A percentile compares a stretch with the other conserved stretches of the same genome.
Evolutionary conservation across 1,284 basidiomycete species (phyloP).

Genomic region (Ceratorhiza oryzae-sativae): DNA sequence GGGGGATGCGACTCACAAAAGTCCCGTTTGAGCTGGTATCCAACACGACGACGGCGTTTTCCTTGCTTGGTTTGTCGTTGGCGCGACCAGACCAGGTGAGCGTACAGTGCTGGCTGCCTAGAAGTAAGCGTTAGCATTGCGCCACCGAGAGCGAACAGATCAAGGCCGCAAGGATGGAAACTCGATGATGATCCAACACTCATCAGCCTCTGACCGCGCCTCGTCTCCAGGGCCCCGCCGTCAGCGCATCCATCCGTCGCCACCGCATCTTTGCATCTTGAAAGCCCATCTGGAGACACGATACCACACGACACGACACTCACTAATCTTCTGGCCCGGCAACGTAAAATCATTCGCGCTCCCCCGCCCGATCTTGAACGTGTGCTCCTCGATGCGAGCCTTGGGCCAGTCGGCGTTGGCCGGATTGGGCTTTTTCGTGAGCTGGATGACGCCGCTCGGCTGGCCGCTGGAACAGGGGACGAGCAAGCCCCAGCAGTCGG

Average conservation of each 20-base stretch:
- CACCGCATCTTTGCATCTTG: too few relatives aligned
- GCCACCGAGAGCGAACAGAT: not conserved
- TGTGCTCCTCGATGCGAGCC: not conserved
- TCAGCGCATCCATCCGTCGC: too few relatives aligned
- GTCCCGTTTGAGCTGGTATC: conserved; percentile 87
- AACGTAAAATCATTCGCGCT: conserved; percentile 7
- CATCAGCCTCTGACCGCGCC: not conserved
- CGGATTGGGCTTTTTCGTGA: not conserved
- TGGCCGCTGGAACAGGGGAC: conserved; percentile 19
- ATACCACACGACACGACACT: too few relatives aligned
- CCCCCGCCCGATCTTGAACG: conserved; percentile 27
- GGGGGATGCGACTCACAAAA: conserved; percentile 64
- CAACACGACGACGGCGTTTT: conserved; percentile 62
- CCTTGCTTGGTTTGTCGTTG: conserved; percentile 16
- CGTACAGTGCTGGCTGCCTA: conserved; percentile 32
- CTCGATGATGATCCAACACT: not conserved
- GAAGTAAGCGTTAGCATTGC: not conserved
- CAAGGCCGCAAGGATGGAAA: too few relatives aligned
- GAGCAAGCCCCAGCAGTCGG: conserved; percentile 36
- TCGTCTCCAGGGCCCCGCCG: not conserved
- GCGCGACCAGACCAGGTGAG: conserved; percentile 9
- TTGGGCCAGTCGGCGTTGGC: not conserved
- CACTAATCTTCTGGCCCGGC: conserved; percentile 32
- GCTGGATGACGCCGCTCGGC: conserved; percentile 21
- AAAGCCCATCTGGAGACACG: too few relatives aligned